Base-by-base conservation (phyloP, 2,329 filamentous ascomycete genomes). In the Fusarium metavorans region DNA sequence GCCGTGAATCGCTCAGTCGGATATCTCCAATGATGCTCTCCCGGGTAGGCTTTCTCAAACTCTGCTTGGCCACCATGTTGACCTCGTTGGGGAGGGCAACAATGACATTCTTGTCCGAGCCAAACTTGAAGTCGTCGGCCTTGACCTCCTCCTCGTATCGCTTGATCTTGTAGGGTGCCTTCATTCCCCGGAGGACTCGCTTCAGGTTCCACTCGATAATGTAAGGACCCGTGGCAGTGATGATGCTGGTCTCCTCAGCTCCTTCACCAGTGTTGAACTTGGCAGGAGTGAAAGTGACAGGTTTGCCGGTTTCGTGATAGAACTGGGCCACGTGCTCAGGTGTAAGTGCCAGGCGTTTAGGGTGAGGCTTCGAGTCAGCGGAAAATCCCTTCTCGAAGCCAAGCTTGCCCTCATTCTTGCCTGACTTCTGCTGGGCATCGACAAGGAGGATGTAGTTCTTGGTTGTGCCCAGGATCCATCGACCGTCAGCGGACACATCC, bases 101-200 rank as follows among this genome's bases (percentile, higher is more conserved):
- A 79, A 99, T 98, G 78, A 99, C 95, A 79, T 98, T 98, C 90
- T 98, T 97, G 83, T 99, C 97, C 6, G 93, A 95, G 56, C 96
- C 96, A 80, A 95, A 99, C 79, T 97, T 95, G 91, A 99, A 99
- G 82, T 99, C 97, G 82, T 99, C 97, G 5, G 97, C 97, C 88
- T 97, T 98, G 81, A 99, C 95, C 73, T 97, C 93, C 79, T 99
- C 97, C 1, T 91, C 89, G 81, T 99, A 99, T 18, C 97, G 93
- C 88, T 98, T 98, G 88, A 99, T 98, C 77, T 92, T 94, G 85
- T 99, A 99, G 0, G 96, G 93, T 69, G 97, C 93, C 83, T 95
- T 97, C 74, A 89, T 90, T 62, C 94, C 94, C 25, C 88, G 88
- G 16, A 98, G 83, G 1, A 98, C 89, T 87, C 97, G 97, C 88